A percentile compares a stretch with the other conserved stretches of the same genome.
phyloP scores from a whole-genome alignment of 2,329 filamentous ascomycete species.

The Talaromyces albobiverticillius region DNA sequence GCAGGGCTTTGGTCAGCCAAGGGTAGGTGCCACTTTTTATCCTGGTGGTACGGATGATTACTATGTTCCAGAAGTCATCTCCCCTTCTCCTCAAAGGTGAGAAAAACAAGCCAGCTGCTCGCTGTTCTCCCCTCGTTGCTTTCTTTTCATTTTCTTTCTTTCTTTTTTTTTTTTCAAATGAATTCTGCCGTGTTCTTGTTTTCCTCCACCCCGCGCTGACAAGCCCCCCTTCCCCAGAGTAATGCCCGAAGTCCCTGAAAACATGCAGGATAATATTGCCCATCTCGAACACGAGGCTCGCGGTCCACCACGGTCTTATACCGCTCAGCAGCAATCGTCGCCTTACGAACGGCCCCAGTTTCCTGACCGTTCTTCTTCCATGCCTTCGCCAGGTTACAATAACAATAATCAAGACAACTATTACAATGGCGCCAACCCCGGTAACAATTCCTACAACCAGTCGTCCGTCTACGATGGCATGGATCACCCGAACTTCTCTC shows the following conservation, averaged over 20 bases:
- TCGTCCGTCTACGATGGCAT: conserved; percentile 47
- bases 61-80: conserved; percentile 67
- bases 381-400: conserved; percentile 17
- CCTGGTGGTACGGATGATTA: conserved; percentile 67
- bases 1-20: conserved; percentile 30
- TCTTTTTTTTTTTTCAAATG: neutral
- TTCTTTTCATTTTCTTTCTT: too few species aligned
- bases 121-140: neutral
- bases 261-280: conserved; percentile 92
- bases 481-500: conserved; percentile 76
- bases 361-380: conserved; percentile 36
- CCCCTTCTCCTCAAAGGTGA: conserved; percentile 68
- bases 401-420: conserved; percentile 15
- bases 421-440: conserved; percentile 23
- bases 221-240: conserved; percentile 54
- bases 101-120: conserved; percentile 19
- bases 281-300: conserved; percentile 79
- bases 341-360: conserved; percentile 30
- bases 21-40: conserved; percentile 62
- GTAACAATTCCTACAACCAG: conserved; percentile 49
- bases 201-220: conserved; percentile 1
- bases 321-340: conserved; percentile 16
- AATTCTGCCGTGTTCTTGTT: conserved; percentile 17
- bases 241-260: conserved; percentile 92
- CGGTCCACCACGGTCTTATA: conserved; percentile 44